These are phyloP conservation scores for Claviceps quebecensis DNA, from an alignment of 2,329 filamentous ascomycete genomes.

Conservation along the genomic window DNA sequence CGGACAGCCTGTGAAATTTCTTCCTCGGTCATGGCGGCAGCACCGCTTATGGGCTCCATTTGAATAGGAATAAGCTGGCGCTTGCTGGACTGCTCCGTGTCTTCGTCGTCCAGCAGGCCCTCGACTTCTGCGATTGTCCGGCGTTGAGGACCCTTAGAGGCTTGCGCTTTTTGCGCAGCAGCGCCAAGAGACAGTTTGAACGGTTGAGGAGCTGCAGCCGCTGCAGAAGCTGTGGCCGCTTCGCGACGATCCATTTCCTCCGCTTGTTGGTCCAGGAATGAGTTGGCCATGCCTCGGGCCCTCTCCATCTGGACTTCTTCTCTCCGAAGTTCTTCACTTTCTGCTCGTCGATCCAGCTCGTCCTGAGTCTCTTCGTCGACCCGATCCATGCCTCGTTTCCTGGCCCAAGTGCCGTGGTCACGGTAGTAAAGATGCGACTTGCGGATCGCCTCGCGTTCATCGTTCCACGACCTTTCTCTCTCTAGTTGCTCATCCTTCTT, in stretches of 20 bases:
- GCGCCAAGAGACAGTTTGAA: constrained; percentile 92
- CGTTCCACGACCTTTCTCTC: constrained; percentile 61
- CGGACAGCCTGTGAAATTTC: constrained; percentile 72
- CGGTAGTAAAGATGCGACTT: constrained; percentile 74
- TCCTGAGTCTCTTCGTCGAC: constrained; percentile 63
- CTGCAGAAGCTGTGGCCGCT: constrained; percentile 17
- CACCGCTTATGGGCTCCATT: constrained; percentile 54
- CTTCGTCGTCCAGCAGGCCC: constrained; percentile 87
- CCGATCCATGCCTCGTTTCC: constrained; percentile 62
- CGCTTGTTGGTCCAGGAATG: constrained; percentile 75
- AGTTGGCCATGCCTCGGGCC: constrained; percentile 73
- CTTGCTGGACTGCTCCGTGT: constrained; percentile 58
- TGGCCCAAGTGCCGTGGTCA: constrained; percentile 72
- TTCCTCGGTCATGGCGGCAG: constrained; percentile 61
- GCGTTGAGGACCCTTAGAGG: constrained; percentile 42
- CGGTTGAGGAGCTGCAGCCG: constrained; percentile 45
- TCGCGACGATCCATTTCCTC: constrained; percentile 51
- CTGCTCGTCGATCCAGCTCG: constrained; percentile 65
- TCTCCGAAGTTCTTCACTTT: constrained; percentile 59
- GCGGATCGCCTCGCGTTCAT: constrained; percentile 64
- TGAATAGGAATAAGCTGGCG: constrained; percentile 71
- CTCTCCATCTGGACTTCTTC: constrained; percentile 61
- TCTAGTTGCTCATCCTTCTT: constrained; percentile 57
- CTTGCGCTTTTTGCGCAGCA: constrained; percentile 59
- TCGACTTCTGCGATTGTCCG: constrained; percentile 89